These are phyloP conservation scores for Zoysia pacifica DNA, from an alignment of 176 grass and related monocot genomes.

Conservation along the genomic window DNA sequence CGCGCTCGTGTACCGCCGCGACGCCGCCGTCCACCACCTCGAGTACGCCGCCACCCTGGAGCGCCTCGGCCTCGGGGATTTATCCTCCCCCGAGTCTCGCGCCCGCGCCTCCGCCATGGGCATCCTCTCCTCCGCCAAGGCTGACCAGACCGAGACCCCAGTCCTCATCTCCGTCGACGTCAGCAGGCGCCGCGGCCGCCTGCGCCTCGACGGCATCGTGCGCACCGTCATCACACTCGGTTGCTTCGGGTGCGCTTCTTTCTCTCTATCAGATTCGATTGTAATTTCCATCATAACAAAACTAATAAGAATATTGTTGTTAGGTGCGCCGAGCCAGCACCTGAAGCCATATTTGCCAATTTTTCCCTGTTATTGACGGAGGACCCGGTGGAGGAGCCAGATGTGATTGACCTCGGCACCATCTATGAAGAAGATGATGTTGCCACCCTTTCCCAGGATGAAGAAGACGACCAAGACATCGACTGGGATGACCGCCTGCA, in stretches of 20 bases:
- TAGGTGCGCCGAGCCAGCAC: slow-evolving; percentile 68
- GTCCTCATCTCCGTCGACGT: slow-evolving; percentile 71
- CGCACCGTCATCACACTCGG: slow-evolving; percentile 74
- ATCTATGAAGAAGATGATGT: slow-evolving; percentile 40
- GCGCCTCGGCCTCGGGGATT: slow-evolving; percentile 63
- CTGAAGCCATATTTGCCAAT: slow-evolving; percentile 68
- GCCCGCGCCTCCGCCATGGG: slow-evolving; percentile 65
- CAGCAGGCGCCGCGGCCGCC: slow-evolving; percentile 58
- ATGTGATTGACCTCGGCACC: slow-evolving; percentile 45
- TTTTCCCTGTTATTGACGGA: slow-evolving; percentile 71
- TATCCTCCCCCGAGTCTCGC: slow-evolving; percentile 50
- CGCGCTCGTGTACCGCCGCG: slow-evolving; percentile 71
- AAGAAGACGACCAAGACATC: slow-evolving; percentile 53
- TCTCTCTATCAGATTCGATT: no score
- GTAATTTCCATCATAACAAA: no score
- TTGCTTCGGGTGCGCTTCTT: slow-evolving; percentile 63
- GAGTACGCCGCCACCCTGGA: slow-evolving; percentile 74
- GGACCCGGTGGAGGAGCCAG: slow-evolving; percentile 66
- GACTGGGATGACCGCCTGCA: slow-evolving; percentile 80
- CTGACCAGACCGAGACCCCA: slow-evolving; percentile 38
- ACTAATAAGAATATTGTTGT: no score
- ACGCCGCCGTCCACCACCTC: slow-evolving; percentile 60
- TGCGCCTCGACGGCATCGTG: slow-evolving; percentile 75
- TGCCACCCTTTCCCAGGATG: slow-evolving; percentile 26
- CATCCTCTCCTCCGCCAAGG: slow-evolving; percentile 36